A percentile compares a stretch with the other conserved stretches of the same genome.
phyloP scores from a whole-genome alignment of 495 filamentous ascomycete genomes.

The Aspergillus sparsus region DNA sequence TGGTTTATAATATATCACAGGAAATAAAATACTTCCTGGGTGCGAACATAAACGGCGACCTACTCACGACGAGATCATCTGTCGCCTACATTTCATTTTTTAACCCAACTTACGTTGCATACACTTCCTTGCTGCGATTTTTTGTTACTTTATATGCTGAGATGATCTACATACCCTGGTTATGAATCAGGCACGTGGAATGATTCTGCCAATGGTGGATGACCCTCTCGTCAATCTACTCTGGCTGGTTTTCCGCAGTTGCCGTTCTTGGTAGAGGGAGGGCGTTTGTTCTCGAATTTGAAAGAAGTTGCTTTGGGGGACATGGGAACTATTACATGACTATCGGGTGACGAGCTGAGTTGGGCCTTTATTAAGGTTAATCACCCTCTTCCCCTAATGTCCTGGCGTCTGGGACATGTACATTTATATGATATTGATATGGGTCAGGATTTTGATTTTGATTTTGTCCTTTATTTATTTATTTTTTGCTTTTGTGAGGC shows the following conservation, averaged over 20 bases:
- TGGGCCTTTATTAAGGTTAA: not conserved
- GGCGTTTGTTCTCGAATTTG: conserved; percentile 12
- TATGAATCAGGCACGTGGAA: conserved; percentile 15
- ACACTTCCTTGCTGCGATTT: conserved; percentile 15
- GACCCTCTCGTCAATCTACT: not conserved
- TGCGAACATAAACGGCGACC: not conserved
- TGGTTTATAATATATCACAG: not conserved
- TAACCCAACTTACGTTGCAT: conserved; percentile 9
- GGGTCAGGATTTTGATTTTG: conserved; percentile 5
- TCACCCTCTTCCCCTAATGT: conserved; percentile 5
- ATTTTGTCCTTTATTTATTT: not conserved
- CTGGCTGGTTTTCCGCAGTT: not conserved
- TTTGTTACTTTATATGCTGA: conserved; percentile 30
- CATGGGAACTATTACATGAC: conserved; percentile 1
- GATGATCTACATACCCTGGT: conserved; percentile 30
- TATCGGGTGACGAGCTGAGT: not conserved
- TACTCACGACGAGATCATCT: not conserved
- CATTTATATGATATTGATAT: conserved; percentile 24
- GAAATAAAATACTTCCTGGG: not conserved
- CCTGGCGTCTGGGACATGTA: conserved; percentile 25
- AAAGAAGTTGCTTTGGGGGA: not conserved
- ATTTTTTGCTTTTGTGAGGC: conserved; percentile 15
- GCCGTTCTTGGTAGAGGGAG: conserved; percentile 5
- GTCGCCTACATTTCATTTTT: conserved; percentile 5
- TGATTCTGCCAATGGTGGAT: not conserved